phyloP scores from a whole-genome alignment of 768 basidiomycete species.

The Kwoniella sp. region DNA sequence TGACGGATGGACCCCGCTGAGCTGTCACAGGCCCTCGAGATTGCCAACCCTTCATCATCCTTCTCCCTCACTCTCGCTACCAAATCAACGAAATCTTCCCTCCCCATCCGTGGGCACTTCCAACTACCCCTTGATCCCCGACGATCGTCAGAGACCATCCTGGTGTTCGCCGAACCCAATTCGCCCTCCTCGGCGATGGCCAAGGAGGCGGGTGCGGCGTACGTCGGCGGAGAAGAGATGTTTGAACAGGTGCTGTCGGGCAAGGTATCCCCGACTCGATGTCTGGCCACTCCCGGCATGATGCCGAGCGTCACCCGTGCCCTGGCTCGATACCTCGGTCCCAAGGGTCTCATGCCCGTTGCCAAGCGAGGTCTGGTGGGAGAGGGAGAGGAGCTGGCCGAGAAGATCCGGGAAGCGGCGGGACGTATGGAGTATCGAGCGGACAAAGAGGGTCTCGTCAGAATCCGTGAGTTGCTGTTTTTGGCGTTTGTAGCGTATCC shows the following conservation, averaged over 20 bases:
- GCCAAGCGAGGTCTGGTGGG: constrained; percentile 91
- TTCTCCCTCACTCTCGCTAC: constrained; percentile 80
- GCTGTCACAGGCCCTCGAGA: constrained; percentile 68
- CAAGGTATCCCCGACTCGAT: constrained; percentile 71
- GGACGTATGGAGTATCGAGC: constrained; percentile 91
- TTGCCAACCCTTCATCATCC: constrained; percentile 67
- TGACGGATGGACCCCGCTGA: neutral
- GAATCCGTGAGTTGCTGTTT: constrained; percentile 64
- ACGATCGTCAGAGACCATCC: constrained; percentile 67
- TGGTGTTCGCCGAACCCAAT: constrained; percentile 92
- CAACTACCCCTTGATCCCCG: constrained; percentile 67
- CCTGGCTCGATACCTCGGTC: constrained; percentile 73
- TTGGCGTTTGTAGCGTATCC: no score
- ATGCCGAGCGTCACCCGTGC: constrained; percentile 70
- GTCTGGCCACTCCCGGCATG: constrained; percentile 75
- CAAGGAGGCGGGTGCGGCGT: constrained; percentile 76
- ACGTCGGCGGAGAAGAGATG: constrained; percentile 85
- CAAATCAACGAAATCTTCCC: constrained; percentile 67
- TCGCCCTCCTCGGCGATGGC: constrained; percentile 60
- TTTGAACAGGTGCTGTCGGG: constrained; percentile 74
- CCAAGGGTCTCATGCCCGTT: constrained; percentile 91
- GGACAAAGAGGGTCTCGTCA: constrained; percentile 77
- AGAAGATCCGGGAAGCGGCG: constrained; percentile 71
- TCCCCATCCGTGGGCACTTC: constrained; percentile 84
- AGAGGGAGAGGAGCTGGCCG: constrained; percentile 65